Evolutionary conservation across 2,329 filamentous ascomycete genomes (phyloP).

Genomic region (Fusarium newnesense): DNA sequence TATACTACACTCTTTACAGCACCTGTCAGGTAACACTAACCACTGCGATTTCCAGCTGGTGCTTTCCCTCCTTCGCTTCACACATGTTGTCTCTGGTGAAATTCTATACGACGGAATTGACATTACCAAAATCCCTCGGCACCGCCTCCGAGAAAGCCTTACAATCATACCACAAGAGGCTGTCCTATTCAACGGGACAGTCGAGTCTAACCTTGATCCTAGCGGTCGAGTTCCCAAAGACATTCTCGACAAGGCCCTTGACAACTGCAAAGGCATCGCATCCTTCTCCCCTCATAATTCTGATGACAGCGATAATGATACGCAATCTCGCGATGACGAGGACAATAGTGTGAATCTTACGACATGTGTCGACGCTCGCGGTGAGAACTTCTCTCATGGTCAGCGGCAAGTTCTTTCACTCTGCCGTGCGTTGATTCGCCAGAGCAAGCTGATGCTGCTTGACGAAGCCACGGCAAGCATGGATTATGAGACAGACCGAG

Average conservation of each 20-base stretch:
- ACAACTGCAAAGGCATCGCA: constrained; percentile 69
- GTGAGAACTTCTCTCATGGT: constrained; percentile 67
- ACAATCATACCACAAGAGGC: constrained; percentile 70
- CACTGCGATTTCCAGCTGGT: constrained; percentile 51
- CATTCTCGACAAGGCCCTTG: constrained; percentile 67
- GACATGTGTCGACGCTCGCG: constrained; percentile 62
- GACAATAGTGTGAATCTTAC: constrained; percentile 49
- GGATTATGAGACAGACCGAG: constrained; percentile 67
- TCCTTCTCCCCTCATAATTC: constrained; percentile 57
- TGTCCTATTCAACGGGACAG: constrained; percentile 64
- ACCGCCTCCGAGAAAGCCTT: constrained; percentile 62
- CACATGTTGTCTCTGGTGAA: constrained; percentile 61
- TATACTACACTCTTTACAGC: constrained; percentile 6
- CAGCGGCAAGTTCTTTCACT: constrained; percentile 69
- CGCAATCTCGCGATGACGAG: constrained; percentile 23
- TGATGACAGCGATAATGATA: constrained; percentile 45
- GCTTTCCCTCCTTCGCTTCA: constrained; percentile 65
- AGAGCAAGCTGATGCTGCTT: constrained; percentile 65
- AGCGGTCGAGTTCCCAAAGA: constrained; percentile 64
- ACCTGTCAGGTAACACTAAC: constrained; percentile 9
- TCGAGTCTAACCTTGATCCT: constrained; percentile 71
- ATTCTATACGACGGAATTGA: constrained; percentile 67
- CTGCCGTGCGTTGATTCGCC: constrained; percentile 64
- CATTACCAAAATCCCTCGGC: constrained; percentile 62
- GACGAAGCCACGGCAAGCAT: constrained; percentile 70